A percentile compares a stretch with the other conserved stretches of the same genome.
phyloP scores from a whole-genome alignment of 257 asterid genomes.

The Solanum habrochaites region DNA sequence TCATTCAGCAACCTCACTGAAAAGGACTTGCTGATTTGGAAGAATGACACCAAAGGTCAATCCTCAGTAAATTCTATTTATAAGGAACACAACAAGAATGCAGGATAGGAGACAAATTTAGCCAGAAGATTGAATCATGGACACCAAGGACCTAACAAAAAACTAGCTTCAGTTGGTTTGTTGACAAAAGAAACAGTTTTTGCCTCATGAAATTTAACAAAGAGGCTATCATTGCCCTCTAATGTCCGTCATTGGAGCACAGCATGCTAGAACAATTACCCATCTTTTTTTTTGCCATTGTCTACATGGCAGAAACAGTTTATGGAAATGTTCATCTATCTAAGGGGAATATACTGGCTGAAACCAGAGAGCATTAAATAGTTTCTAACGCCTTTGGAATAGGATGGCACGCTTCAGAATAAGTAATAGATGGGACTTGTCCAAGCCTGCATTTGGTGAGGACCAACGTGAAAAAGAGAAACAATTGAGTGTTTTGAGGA shows the following conservation, averaged over 20 bases:
- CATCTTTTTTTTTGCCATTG: background rate
- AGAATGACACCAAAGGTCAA: background rate
- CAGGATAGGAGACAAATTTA: background rate
- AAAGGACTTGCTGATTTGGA: background rate
- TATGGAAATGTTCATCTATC: background rate
- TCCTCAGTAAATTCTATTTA: background rate
- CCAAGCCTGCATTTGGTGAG: background rate
- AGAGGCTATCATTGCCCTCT: background rate
- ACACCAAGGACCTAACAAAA: background rate
- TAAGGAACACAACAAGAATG: background rate
- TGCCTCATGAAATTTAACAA: background rate
- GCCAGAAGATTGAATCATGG: background rate
- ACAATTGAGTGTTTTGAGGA: background rate
- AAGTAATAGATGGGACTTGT: background rate
- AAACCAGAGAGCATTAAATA: background rate
- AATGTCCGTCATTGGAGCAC: background rate
- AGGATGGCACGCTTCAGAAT: background rate
- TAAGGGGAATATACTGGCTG: background rate
- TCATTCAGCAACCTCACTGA: background rate
- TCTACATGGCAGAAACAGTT: background rate
- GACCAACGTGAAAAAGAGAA: background rate
- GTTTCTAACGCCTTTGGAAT: background rate
- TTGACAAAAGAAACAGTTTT: background rate
- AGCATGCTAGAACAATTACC: background rate
- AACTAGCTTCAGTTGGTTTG: background rate